Evolutionary conservation across 2,329 filamentous ascomycete species (phyloP).

Genomic region (Trichoderma koningii): DNA sequence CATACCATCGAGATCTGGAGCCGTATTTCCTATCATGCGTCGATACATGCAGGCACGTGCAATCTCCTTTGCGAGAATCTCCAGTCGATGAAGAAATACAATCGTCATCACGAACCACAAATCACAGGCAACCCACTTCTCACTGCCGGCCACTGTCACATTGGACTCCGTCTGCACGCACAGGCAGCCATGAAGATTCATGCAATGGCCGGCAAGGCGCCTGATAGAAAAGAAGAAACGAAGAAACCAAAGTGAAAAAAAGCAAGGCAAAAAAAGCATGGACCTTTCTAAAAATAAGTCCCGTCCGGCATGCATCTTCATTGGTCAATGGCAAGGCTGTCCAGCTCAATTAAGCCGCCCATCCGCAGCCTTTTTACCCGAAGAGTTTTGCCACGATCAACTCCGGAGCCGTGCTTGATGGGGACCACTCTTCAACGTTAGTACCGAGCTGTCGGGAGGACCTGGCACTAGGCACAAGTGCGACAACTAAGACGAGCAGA

Average conservation of each 20-base stretch:
- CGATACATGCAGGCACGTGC: neutral
- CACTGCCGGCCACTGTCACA: neutral
- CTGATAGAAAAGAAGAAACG: neutral
- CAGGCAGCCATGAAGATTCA: too few relatives aligned
- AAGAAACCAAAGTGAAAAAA: too few relatives aligned
- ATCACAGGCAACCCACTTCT: neutral
- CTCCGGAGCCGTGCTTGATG: neutral
- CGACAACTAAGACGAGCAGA: neutral
- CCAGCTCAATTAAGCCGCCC: slow-evolving; percentile 6
- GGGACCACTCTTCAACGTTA: neutral
- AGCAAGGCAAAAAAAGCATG: neutral
- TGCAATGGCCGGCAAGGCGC: neutral
- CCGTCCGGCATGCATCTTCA: neutral
- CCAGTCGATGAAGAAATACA: neutral
- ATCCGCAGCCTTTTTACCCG: slow-evolving; percentile 15
- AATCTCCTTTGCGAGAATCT: neutral
- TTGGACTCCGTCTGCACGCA: too few relatives aligned
- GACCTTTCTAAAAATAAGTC: slow-evolving; percentile 3
- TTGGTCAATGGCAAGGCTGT: slow-evolving; percentile 14
- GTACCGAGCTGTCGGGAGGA: neutral
- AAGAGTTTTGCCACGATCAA: slow-evolving; percentile 4
- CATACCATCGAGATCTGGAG: too few relatives aligned
- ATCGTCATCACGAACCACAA: neutral
- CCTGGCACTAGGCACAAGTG: neutral
- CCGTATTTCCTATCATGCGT: neutral